phyloP scores from a whole-genome alignment of 2,329 filamentous ascomycete species.

The Cordyceps javanica region DNA sequence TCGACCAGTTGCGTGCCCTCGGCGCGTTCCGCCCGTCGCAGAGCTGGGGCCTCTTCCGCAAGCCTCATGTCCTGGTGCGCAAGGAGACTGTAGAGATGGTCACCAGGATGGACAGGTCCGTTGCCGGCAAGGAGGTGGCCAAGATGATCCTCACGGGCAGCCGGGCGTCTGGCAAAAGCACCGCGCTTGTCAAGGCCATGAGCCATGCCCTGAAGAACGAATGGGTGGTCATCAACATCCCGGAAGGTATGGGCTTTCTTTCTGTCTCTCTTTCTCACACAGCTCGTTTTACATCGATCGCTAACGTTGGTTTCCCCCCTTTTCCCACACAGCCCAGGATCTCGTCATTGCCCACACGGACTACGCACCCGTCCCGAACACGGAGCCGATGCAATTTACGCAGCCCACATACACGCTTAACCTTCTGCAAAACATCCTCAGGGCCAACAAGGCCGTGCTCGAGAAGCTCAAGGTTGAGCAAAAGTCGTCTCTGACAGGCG shows the following conservation, averaged over 20 bases:
- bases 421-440: slow-evolving; percentile 65
- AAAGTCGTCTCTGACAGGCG: slow-evolving; percentile 37
- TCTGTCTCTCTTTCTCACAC: not conserved
- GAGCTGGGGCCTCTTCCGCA: slow-evolving; percentile 79
- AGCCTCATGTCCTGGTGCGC: slow-evolving; percentile 72
- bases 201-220: slow-evolving; percentile 72
- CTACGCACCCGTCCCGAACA: slow-evolving; percentile 64
- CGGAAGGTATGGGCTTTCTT: slow-evolving; percentile 63
- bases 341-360: slow-evolving; percentile 74
- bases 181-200: slow-evolving; percentile 77
- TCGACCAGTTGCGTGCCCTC: slow-evolving; percentile 75
- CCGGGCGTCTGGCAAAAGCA: slow-evolving; percentile 76
- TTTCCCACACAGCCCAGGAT: slow-evolving; percentile 58
- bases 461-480: slow-evolving; percentile 38
- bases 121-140: slow-evolving; percentile 45
- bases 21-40: slow-evolving; percentile 90
- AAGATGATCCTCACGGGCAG: slow-evolving; percentile 67
- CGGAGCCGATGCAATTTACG: slow-evolving; percentile 56
- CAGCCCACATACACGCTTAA: slow-evolving; percentile 73
- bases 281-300: no score
- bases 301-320: slow-evolving; percentile 1
- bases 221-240: slow-evolving; percentile 85
- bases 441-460: slow-evolving; percentile 66
- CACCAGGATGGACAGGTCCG: slow-evolving; percentile 53
- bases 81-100: slow-evolving; percentile 70